Evolutionary conservation across 2,329 filamentous ascomycete genomes (phyloP).

Genomic region (Aspergillus intermedius): DNA sequence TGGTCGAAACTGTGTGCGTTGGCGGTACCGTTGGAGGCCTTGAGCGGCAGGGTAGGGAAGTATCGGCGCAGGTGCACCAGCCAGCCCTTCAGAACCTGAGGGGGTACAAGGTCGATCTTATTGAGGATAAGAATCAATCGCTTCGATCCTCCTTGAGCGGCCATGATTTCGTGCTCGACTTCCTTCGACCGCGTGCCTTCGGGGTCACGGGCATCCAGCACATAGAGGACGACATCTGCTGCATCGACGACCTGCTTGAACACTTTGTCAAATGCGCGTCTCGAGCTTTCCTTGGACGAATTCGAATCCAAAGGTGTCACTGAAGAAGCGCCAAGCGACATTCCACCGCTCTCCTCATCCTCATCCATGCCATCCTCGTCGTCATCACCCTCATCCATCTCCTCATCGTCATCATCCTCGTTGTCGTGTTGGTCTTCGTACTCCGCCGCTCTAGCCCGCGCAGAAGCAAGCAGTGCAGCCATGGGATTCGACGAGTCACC

Average conservation of each 20-base stretch:
- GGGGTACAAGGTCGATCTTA: constrained; percentile 86
- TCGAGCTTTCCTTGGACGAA: constrained; percentile 56
- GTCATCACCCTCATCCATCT: constrained; percentile 48
- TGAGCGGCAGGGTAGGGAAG: constrained; percentile 85
- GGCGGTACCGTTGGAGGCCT: constrained; percentile 71
- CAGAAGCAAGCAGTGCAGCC: constrained; percentile 40
- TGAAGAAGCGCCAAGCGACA: constrained; percentile 38
- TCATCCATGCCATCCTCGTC: constrained; percentile 49
- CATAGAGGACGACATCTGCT: constrained; percentile 86
- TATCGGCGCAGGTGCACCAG: constrained; percentile 75
- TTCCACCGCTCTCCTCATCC: constrained; percentile 48
- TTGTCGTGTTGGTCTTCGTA: constrained; percentile 42
- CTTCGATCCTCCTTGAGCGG: constrained; percentile 76
- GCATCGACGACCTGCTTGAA: constrained; percentile 89
- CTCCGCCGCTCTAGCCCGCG: constrained; percentile 39
- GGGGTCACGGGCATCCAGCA: constrained; percentile 85
- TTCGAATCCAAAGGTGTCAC: constrained; percentile 24
- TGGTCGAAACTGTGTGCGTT: constrained; percentile 92
- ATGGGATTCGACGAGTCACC: constrained; percentile 50
- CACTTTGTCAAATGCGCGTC: constrained; percentile 87
- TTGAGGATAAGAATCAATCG: constrained; percentile 85
- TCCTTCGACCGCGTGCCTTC: constrained; percentile 85
- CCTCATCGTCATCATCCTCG: constrained; percentile 47
- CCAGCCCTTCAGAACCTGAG: constrained; percentile 74
- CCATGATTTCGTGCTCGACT: constrained; percentile 85